phyloP scores from a whole-genome alignment of 352 stramenopile species.

The Phytophthora ramorum region DNA sequence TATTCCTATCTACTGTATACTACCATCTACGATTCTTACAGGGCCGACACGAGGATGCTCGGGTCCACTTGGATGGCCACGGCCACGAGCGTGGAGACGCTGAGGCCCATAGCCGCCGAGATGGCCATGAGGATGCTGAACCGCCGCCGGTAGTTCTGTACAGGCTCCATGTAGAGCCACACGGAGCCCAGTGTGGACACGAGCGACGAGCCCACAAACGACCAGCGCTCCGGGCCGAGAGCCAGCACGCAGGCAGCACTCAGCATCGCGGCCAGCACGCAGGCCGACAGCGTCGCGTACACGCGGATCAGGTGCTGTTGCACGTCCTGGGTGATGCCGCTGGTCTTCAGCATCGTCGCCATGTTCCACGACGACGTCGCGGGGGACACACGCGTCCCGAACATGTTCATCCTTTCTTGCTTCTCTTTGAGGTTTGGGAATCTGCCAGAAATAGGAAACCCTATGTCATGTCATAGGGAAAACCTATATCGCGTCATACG shows the following conservation, averaged over 20 bases:
- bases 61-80: slow-evolving; percentile 81
- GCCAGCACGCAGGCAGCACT: slow-evolving; percentile 47
- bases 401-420: slow-evolving; percentile 36
- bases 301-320: slow-evolving; percentile 75
- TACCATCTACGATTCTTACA: slow-evolving; percentile 42
- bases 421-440: slow-evolving; percentile 26
- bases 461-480: background rate
- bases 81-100: slow-evolving; percentile 73
- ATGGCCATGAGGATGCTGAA: slow-evolving; percentile 78
- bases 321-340: slow-evolving; percentile 67
- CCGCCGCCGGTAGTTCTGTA: slow-evolving; percentile 59
- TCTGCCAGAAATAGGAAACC: background rate
- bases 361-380: slow-evolving; percentile 53
- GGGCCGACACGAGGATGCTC: slow-evolving; percentile 77
- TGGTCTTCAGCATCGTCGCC: slow-evolving; percentile 72
- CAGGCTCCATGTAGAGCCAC: slow-evolving; percentile 66
- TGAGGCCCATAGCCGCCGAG: slow-evolving; percentile 73
- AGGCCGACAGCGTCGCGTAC: slow-evolving; percentile 72
- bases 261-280: slow-evolving; percentile 61
- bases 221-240: slow-evolving; percentile 47
- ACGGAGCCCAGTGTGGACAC: slow-evolving; percentile 58
- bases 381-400: slow-evolving; percentile 28
- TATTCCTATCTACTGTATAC: background rate
- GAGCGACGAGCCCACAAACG: slow-evolving; percentile 55
- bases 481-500: background rate